phyloP scores from a whole-genome alignment of 768 basidiomycete genomes.

The Leccinum boreale region DNA sequence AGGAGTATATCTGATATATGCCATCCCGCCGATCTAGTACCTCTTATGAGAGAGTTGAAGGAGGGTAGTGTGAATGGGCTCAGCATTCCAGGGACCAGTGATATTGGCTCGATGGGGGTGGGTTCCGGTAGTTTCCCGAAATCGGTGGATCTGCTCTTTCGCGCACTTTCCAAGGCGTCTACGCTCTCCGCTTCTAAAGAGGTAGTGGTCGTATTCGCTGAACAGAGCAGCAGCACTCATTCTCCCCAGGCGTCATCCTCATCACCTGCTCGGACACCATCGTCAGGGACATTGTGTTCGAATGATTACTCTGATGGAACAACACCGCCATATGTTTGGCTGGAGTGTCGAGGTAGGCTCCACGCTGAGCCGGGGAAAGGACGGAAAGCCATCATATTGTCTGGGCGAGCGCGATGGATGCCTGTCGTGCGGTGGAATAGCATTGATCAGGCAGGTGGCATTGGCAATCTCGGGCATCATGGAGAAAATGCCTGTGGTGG shows the following conservation, averaged over 20 bases:
- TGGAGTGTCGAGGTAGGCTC: conserved; percentile 85
- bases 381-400: conserved; percentile 90
- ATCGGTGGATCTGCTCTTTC: conserved; percentile 80
- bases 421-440: conserved; percentile 59
- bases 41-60: conserved; percentile 89
- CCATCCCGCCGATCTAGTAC: conserved; percentile 87
- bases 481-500: background rate
- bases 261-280: background rate
- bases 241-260: conserved; percentile 2
- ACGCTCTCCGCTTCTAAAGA: background rate
- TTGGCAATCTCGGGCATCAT: background rate
- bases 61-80: conserved; percentile 38
- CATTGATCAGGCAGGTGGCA: conserved; percentile 48
- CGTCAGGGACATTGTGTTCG: background rate
- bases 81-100: conserved; percentile 15
- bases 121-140: conserved; percentile 36
- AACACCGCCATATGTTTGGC: conserved; percentile 67
- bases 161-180: conserved; percentile 62
- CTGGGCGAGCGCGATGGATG: conserved; percentile 71
- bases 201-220: background rate
- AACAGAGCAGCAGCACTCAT: background rate
- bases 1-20: conserved; percentile 76
- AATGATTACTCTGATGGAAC: background rate
- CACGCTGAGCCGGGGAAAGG: conserved; percentile 94
- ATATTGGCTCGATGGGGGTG: conserved; percentile 9